A percentile compares a stretch with the other conserved stretches of the same genome.
Conservation (phyloP, 495 filamentous ascomycete species). For the Xylaria scruposa region DNA sequence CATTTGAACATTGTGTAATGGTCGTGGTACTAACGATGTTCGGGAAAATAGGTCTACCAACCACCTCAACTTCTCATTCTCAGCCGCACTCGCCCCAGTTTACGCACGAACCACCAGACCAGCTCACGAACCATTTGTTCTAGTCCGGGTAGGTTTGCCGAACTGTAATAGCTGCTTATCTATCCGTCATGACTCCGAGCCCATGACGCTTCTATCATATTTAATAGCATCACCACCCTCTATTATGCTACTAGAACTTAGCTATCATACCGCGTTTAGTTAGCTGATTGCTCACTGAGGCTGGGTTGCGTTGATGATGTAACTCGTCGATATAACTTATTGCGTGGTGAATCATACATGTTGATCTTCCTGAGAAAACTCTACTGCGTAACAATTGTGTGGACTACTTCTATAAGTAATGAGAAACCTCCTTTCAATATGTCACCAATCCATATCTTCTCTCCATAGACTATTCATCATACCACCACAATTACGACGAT, state of each 20-base stretch:
- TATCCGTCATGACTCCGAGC: neutral
- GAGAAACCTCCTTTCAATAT: neutral
- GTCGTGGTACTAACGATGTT: no score
- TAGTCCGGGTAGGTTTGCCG: neutral
- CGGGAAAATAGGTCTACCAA: no score
- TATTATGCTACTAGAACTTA: neutral
- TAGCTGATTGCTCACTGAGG: neutral
- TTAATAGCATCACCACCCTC: conserved; percentile 5
- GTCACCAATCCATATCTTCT: neutral
- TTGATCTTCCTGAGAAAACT: neutral
- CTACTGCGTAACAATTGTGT: neutral
- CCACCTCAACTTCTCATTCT: neutral
- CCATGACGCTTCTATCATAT: neutral
- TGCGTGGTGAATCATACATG: neutral
- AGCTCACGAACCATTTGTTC: neutral
- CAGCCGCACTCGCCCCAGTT: neutral
- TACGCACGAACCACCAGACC: neutral
- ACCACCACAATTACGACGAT: neutral
- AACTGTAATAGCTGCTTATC: neutral
- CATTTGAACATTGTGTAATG: no score
- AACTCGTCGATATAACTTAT: neutral
- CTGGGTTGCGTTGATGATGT: neutral
- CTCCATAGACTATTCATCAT: neutral
- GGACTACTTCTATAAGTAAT: neutral
- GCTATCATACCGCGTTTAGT: neutral